These are phyloP conservation scores for Alternaria brassicicola DNA, from an alignment of 2,329 filamentous ascomycete species.

Conservation along the genomic window DNA sequence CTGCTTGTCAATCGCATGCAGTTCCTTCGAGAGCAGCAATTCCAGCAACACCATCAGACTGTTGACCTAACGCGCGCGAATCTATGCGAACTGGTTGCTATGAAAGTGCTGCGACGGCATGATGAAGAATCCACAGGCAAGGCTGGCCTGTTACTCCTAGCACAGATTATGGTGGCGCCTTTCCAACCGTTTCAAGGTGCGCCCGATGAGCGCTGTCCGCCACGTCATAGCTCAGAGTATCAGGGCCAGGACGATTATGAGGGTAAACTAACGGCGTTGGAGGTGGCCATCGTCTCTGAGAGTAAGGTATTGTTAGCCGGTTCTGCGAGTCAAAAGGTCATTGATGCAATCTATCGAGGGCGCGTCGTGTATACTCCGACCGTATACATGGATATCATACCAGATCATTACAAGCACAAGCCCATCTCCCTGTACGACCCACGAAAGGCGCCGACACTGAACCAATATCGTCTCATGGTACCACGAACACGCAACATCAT, in stretches of 20 bases:
- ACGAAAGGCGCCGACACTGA: conserved; percentile 73
- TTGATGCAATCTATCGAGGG: conserved; percentile 81
- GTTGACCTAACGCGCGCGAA: conserved; percentile 79
- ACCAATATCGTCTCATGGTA: conserved; percentile 85
- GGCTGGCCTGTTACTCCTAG: conserved; percentile 72
- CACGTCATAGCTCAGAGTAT: conserved; percentile 58
- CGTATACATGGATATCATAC: conserved; percentile 80
- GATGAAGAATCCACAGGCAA: conserved; percentile 77
- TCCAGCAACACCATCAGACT: conserved; percentile 78
- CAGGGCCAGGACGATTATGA: conserved; percentile 56
- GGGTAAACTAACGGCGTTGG: conserved; percentile 74
- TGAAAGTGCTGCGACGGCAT: conserved; percentile 76
- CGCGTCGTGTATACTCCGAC: conserved; percentile 82
- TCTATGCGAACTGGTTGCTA: conserved; percentile 80
- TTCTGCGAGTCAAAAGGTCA: conserved; percentile 79
- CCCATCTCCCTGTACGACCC: conserved; percentile 83
- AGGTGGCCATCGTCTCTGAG: conserved; percentile 82
- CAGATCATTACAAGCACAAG: conserved; percentile 83
- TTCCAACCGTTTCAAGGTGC: conserved; percentile 88
- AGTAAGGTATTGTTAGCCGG: conserved; percentile 79
- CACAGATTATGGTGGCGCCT: conserved; percentile 80
- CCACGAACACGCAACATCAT: conserved; percentile 77
- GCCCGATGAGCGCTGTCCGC: conserved; percentile 67
- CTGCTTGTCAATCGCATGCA: conserved; percentile 81
- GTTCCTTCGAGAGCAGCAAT: conserved; percentile 78